Evolutionary conservation across 495 filamentous ascomycete genomes (phyloP).

Genomic region (Xylaria bambusicola): DNA sequence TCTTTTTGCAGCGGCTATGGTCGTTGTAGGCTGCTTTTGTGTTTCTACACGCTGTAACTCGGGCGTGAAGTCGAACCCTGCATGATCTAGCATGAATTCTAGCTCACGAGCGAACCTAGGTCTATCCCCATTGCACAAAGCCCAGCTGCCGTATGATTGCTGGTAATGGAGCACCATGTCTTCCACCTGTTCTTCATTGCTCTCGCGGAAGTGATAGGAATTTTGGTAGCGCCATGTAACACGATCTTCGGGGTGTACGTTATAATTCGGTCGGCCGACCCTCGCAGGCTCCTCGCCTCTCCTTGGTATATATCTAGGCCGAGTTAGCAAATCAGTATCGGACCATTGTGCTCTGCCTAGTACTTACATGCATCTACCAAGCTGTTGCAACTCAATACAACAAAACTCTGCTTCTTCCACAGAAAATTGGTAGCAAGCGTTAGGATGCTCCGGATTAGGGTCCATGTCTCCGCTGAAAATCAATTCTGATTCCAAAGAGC

Average conservation of each 20-base stretch:
- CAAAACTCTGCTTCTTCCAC: slow-evolving; percentile 15
- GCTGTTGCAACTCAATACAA: not conserved
- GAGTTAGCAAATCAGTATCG: slow-evolving; percentile 17
- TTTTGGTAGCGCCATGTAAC: slow-evolving; percentile 26
- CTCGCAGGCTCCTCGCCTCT: not conserved
- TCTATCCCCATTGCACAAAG: not conserved
- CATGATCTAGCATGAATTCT: slow-evolving; percentile 15
- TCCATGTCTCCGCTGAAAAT: not conserved
- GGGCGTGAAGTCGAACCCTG: slow-evolving; percentile 1
- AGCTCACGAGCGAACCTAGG: slow-evolving; percentile 16
- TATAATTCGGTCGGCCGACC: slow-evolving; percentile 24
- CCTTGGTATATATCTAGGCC: slow-evolving; percentile 13
- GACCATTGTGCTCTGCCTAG: not conserved
- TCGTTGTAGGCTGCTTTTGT: not conserved
- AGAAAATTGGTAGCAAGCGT: slow-evolving; percentile 31
- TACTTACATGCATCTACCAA: slow-evolving; percentile 29
- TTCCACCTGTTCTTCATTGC: slow-evolving; percentile 3
- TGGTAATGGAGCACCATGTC: slow-evolving; percentile 18
- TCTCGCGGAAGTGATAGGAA: not conserved
- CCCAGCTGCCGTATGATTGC: slow-evolving; percentile 13
- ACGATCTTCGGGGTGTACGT: slow-evolving; percentile 30
- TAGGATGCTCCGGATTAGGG: slow-evolving; percentile 22
- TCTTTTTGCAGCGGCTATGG: not conserved
- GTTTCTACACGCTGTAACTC: slow-evolving; percentile 11
- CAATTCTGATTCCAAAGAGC: slow-evolving; percentile 16